A percentile compares a stretch with the other conserved stretches of the same genome.
These are phyloP conservation scores for Globisporangium uncinulatum DNA, from an alignment of 352 stramenopile genomes.

Conservation along the genomic window DNA sequence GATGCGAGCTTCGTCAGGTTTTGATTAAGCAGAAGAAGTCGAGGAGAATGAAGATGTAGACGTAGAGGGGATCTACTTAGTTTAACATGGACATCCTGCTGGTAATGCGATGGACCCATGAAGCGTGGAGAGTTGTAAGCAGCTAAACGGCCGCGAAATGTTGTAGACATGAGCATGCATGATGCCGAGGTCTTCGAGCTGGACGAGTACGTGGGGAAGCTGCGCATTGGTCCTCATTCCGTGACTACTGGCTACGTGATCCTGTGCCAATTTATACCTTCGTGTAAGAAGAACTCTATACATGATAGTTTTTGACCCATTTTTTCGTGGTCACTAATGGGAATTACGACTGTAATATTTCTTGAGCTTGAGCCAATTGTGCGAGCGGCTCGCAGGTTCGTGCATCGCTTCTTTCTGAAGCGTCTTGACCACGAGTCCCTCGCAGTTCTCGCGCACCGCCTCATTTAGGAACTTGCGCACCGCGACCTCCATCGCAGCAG, in stretches of 20 bases:
- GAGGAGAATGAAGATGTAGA: neutral
- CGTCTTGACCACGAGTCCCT: slow-evolving; percentile 99
- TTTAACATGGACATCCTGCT: neutral
- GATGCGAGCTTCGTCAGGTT: neutral
- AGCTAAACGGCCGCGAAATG: too few relatives aligned
- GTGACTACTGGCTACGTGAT: too few relatives aligned
- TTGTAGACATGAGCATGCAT: too few relatives aligned
- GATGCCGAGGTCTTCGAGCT: too few relatives aligned
- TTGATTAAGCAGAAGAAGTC: neutral
- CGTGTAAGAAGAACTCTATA: too few relatives aligned
- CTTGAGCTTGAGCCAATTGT: slow-evolving; percentile 99
- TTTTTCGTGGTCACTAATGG: too few relatives aligned
- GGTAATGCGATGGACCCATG: neutral
- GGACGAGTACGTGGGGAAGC: too few relatives aligned
- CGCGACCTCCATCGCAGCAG: slow-evolving; percentile 82
- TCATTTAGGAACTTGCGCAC: slow-evolving; percentile 94
- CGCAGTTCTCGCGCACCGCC: slow-evolving; percentile 91
- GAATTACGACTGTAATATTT: slow-evolving; percentile 49
- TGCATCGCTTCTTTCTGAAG: slow-evolving; percentile 96
- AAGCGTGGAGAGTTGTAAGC: too few relatives aligned
- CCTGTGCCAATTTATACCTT: too few relatives aligned
- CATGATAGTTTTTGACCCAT: too few relatives aligned
- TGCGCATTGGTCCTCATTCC: too few relatives aligned
- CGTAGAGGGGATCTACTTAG: neutral
- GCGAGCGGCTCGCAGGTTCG: slow-evolving; percentile 94